Evolutionary conservation across 1,284 basidiomycete species (phyloP).

Genomic region (Porodaedalea pini): DNA sequence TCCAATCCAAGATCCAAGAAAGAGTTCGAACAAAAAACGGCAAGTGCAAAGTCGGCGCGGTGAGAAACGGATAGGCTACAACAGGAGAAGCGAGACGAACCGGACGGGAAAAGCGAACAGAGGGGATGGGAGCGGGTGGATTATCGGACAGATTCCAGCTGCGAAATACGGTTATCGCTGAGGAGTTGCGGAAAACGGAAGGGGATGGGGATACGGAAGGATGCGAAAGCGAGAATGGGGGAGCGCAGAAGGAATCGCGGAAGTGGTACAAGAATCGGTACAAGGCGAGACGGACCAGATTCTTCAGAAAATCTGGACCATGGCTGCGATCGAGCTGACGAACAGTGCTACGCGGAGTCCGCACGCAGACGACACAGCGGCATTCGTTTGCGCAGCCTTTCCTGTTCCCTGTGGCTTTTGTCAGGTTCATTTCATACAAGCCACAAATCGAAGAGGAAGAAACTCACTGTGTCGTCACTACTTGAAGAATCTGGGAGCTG

Average conservation of each 20-base stretch:
- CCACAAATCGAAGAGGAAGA: background rate
- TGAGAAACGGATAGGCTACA: background rate
- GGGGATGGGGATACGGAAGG: background rate
- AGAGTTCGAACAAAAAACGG: background rate
- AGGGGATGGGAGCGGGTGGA: background rate
- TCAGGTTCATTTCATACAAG: background rate
- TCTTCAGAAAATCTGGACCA: slow-evolving; percentile 7
- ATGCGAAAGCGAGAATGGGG: background rate
- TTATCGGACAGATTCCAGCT: too few relatives aligned
- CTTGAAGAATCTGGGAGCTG: background rate
- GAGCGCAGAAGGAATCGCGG: background rate
- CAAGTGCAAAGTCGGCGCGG: background rate
- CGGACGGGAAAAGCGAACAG: background rate
- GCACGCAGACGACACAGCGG: background rate
- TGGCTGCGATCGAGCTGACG: slow-evolving; percentile 1
- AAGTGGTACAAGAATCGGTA: background rate
- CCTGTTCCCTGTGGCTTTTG: background rate
- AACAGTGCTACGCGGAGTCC: slow-evolving; percentile 10
- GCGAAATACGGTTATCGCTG: too few relatives aligned
- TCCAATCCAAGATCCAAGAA: background rate
- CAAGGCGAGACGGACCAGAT: background rate
- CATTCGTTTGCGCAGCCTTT: slow-evolving; percentile 6
- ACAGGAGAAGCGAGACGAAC: background rate
- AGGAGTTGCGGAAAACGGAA: too few relatives aligned
- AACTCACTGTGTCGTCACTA: slow-evolving; percentile 2